Evolutionary conservation across 352 stramenopile species (phyloP).

Genomic region (Phytophthora aleatoria): DNA sequence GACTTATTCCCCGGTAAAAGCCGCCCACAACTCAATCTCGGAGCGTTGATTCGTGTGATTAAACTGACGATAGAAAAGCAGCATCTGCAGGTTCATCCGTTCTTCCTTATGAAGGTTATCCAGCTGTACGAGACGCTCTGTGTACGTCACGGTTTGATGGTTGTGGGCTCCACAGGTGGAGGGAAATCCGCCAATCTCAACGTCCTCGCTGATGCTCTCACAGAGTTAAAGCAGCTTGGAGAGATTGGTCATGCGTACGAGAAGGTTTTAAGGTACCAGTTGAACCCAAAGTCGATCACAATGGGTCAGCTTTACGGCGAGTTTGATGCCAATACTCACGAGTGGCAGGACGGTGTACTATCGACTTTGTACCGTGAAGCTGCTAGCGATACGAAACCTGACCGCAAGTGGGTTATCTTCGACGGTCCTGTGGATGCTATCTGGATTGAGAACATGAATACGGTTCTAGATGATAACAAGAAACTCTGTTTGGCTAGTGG

Average conservation of each 20-base stretch:
- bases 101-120: slow-evolving; percentile 94
- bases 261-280: slow-evolving; percentile 81
- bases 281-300: slow-evolving; percentile 96
- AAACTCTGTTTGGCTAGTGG: slow-evolving; percentile 94
- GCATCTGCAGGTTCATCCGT: slow-evolving; percentile 86
- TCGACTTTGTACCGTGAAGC: slow-evolving; percentile 90
- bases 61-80: slow-evolving; percentile 88
- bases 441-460: slow-evolving; percentile 99
- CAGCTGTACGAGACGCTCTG: slow-evolving; percentile 96
- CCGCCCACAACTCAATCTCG: slow-evolving; percentile 91
- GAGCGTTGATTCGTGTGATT: slow-evolving; percentile 80
- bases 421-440: slow-evolving; percentile 95
- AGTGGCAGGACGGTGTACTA: slow-evolving; percentile 95
- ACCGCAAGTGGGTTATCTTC: slow-evolving; percentile 96
- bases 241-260: slow-evolving; percentile 87
- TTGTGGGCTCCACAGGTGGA: slow-evolving; percentile 93
- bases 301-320: slow-evolving; percentile 96
- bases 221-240: slow-evolving; percentile 79
- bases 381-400: slow-evolving; percentile 83
- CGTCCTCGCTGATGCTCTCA: slow-evolving; percentile 88
- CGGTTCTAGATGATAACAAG: slow-evolving; percentile 96
- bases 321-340: slow-evolving; percentile 95
- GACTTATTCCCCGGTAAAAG: slow-evolving; percentile 94
- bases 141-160: slow-evolving; percentile 95
- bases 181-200: slow-evolving; percentile 91